Base-by-base conservation (phyloP, 805 yeast species). In the Ogataea pignaliae region DNA sequence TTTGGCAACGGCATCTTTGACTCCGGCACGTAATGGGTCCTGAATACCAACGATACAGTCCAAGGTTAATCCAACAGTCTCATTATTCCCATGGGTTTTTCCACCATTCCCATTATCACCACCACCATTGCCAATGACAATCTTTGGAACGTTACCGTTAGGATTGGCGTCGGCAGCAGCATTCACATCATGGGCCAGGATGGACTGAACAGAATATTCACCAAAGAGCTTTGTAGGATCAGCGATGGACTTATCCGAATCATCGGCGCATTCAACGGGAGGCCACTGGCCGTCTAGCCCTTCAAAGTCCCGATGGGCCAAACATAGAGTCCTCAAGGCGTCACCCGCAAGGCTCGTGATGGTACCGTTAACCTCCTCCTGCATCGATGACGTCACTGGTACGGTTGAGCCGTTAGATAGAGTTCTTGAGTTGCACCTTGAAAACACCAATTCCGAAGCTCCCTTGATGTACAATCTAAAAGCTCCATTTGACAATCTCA, bases 1-100 rank as follows among this genome's bases (percentile, higher is more conserved):
- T 59, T 85, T 84, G 34, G 73, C 71, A 28, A 93, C 96, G 1
- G 99, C 96, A 36, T 83, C 81, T n/a, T 80, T 75, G 10, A 93
- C 98, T 50, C 97, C 97, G 5, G 76, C 77, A 55, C 97, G 82
- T 46, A 93, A 72, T 0, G 99, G 99, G 68, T 93, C 99, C 68
- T 88, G 91, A 57, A 93, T 88, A 51, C 98, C 99, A 34, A 90
- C 89, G 35, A 91, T 67, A 42, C 83, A 80, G 59, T 91, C 84
- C 34, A 89, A 69, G 3, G 73, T 65, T 44, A 86, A 66, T 0
- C 75, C 75, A 11, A 49, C 48, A 3, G 45, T 36, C 28, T 42
- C 31, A 9, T 28, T 10, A 7, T 59, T 54, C 14, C 9, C 10
- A 12, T 12, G 33, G 13, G 13, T 2, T 11, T 29, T 9, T 15